Conservation (phyloP, 768 basidiomycete genomes). For the Xanthoconium stramineum region DNA sequence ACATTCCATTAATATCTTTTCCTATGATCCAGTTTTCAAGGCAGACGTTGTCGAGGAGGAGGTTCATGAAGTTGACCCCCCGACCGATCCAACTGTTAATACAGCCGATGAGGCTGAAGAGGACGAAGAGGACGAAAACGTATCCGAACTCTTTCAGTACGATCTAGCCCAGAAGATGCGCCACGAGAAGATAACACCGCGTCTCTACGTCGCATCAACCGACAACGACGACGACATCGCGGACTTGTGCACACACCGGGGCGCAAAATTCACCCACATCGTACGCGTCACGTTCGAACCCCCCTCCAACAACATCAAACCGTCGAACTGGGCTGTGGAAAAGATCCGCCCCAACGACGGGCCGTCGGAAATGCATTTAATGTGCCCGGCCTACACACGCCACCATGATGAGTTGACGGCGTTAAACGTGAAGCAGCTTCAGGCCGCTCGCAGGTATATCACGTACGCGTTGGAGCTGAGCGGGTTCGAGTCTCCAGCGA, state of each 20-base stretch:
- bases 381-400: background rate
- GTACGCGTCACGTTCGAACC: background rate
- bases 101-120: background rate
- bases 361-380: background rate
- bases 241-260: background rate
- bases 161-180: background rate
- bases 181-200: background rate
- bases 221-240: conserved; percentile 5
- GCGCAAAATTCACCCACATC: background rate
- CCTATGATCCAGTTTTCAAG: background rate
- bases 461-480: background rate
- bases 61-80: background rate
- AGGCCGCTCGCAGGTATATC: background rate
- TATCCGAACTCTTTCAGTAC: background rate
- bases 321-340: background rate
- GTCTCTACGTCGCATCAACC: background rate
- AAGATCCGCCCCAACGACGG: background rate
- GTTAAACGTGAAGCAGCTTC: background rate
- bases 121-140: background rate
- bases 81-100: background rate
- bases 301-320: background rate
- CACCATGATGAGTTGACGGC: background rate
- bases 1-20: background rate
- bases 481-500: background rate
- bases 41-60: background rate